phyloP scores from a whole-genome alignment of 2,329 filamentous ascomycete species.

The Ophiognomonia clavigignenti-juglandacearum region DNA sequence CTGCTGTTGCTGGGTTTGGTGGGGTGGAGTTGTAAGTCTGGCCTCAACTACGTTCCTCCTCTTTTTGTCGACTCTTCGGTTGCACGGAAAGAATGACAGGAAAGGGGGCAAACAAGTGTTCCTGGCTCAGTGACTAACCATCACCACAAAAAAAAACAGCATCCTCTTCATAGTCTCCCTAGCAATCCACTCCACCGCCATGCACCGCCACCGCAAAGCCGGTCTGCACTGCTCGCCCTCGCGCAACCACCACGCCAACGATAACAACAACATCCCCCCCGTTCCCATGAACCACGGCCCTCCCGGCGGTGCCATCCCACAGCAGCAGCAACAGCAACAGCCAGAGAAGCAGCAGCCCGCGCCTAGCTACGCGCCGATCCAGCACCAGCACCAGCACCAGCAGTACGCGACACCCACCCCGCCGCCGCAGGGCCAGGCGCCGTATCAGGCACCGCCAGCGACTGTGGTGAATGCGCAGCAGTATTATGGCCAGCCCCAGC shows the following conservation, averaged over 20 bases:
- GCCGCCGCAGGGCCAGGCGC: constrained; percentile 13
- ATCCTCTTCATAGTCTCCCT: constrained; percentile 37
- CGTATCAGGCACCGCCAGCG: constrained; percentile 18
- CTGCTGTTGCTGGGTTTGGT: constrained; percentile 35
- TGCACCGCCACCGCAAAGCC: constrained; percentile 38
- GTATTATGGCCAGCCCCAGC: no score
- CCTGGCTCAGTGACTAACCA: no score
- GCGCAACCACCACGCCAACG: background rate
- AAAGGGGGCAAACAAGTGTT: no score
- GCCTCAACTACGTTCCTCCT: background rate
- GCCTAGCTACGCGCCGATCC: no score
- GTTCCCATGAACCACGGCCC: no score
- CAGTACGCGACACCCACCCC: constrained; percentile 17
- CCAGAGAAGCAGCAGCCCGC: background rate
- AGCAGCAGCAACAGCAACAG: constrained; percentile 13
- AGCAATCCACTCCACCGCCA: constrained; percentile 33
- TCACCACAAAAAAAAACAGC: no score
- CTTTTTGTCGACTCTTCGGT: background rate
- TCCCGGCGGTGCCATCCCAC: constrained; percentile 13
- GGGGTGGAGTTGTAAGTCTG: constrained; percentile 37
- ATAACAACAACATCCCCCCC: constrained; percentile 11
- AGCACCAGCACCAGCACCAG: constrained; percentile 6
- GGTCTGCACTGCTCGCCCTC: constrained; percentile 34
- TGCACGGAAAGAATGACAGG: no score
- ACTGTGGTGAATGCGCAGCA: constrained; percentile 5